Base-by-base conservation (phyloP, 805 yeast genomes). In the Candida dajiaensis region DNA sequence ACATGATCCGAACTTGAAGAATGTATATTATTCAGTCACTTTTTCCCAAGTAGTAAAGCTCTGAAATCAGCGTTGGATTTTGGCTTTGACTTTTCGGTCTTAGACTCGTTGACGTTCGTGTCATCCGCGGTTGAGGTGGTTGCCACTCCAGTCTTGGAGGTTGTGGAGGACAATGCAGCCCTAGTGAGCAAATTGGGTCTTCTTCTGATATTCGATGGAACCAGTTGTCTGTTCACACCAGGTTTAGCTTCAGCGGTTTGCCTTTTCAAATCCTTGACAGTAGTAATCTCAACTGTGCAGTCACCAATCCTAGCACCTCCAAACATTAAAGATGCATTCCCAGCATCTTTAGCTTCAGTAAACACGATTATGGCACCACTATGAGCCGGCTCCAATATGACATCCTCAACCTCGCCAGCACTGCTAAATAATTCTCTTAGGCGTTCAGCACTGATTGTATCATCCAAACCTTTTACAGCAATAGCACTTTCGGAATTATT, bases 331-430 rank as follows among this genome's bases (percentile, higher is more conserved):
- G 69, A 64, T 0, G 79, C 80, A 40, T 63, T 68, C 0, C 88
- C 88, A 1, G 83, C 78, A 40, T 70, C 71, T 8, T 62, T 54
- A 0, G 68, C 62, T 6, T 58, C 62, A 22, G 59, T 60, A 50
- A 77, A 76, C 49, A 74, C 76, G 4, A 82, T 68, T 26, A 81
- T 52, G 0, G 84, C 84, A 5, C 76, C 77, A 7, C 63, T 55
- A 18, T 61, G 54, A 20, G 71, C 75, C 0, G 82, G 73, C 33
- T 70, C 73, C 16, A 80, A 53, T 22, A 74, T 69, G 1, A 80
- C 63, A 8, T 68, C 66, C 2, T 56, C 52, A 0, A 81, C 70
- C 0, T 68, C 64, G 3, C 77, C 75, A 37, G 57, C 53, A 10
- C 56, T 52, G 12, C 52, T 53, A 13, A 76, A 57, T 37, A 64